These are phyloP conservation scores for Melocanna baccifera DNA, from an alignment of 176 grass and related monocot species.

Conservation along the genomic window DNA sequence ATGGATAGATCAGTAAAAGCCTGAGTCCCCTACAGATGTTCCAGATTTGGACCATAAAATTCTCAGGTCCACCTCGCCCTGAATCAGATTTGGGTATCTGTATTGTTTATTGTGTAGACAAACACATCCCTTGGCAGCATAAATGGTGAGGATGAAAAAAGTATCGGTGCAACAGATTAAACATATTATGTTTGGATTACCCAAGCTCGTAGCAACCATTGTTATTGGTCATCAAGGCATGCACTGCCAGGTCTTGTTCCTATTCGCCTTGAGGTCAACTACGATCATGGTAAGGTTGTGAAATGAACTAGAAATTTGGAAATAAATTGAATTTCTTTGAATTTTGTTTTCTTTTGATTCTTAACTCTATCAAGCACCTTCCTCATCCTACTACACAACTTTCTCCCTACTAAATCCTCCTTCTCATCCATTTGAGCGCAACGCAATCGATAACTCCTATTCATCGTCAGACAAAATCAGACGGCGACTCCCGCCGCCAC, in stretches of 20 bases:
- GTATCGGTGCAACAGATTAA: conserved; percentile 28
- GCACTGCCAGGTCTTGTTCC: conserved; percentile 57
- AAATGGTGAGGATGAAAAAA: conserved; percentile 8
- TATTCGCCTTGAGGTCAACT: conserved; percentile 75
- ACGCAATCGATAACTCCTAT: too few species aligned
- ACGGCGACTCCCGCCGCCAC: too few species aligned
- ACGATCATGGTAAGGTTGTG: conserved; percentile 76
- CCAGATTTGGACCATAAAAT: background rate
- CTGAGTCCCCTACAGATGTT: too few species aligned
- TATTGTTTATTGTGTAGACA: conserved; percentile 25
- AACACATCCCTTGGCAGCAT: conserved; percentile 16
- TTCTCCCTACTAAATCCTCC: too few species aligned
- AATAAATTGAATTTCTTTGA: too few species aligned
- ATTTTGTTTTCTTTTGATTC: too few species aligned
- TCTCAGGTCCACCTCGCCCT: conserved; percentile 4
- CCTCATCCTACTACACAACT: too few species aligned
- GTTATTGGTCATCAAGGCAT: conserved; percentile 15
- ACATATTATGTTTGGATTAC: conserved; percentile 8
- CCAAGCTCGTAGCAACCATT: conserved; percentile 3
- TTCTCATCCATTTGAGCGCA: too few species aligned
- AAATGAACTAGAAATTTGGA: too few species aligned
- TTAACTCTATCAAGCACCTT: too few species aligned
- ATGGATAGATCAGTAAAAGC: too few species aligned
- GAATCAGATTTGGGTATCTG: conserved; percentile 19
- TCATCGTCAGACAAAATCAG: too few species aligned